phyloP scores from a whole-genome alignment of 805 yeast genomes.

The Saccharomycopsis fibuligera region DNA sequence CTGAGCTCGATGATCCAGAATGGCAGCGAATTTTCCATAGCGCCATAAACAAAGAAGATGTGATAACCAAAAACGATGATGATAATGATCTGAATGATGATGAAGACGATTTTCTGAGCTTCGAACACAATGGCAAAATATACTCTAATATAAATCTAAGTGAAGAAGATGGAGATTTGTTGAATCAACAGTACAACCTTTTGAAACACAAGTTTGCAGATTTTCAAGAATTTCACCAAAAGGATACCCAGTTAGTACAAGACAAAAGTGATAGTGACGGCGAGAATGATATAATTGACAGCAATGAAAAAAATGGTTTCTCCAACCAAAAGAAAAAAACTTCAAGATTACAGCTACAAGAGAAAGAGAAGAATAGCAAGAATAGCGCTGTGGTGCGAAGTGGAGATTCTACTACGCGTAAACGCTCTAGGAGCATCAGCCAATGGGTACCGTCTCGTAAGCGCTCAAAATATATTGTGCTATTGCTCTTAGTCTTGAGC shows the following conservation, averaged over 20 bases:
- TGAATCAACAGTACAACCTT: neutral
- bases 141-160: neutral
- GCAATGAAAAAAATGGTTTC: slow-evolving; percentile 65
- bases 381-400: too few species aligned
- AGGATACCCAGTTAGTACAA: neutral
- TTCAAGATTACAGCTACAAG: neutral
- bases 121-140: neutral
- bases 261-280: neutral
- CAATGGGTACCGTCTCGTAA: too few species aligned
- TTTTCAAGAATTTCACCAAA: neutral
- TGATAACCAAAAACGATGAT: neutral
- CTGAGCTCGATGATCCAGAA: neutral
- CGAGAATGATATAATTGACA: slow-evolving; percentile 29
- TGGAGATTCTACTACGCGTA: too few species aligned
- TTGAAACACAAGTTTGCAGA: neutral
- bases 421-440: too few species aligned
- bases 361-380: too few species aligned
- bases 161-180: neutral
- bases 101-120: neutral
- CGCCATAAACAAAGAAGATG: neutral
- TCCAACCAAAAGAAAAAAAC: slow-evolving; percentile 26
- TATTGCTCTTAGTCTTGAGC: neutral
- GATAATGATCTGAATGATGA: neutral
- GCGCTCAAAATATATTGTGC: too few species aligned
- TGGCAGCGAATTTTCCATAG: neutral